Base-by-base conservation (phyloP, 495 filamentous ascomycete species). In the Alectoria sarmentosa region DNA sequence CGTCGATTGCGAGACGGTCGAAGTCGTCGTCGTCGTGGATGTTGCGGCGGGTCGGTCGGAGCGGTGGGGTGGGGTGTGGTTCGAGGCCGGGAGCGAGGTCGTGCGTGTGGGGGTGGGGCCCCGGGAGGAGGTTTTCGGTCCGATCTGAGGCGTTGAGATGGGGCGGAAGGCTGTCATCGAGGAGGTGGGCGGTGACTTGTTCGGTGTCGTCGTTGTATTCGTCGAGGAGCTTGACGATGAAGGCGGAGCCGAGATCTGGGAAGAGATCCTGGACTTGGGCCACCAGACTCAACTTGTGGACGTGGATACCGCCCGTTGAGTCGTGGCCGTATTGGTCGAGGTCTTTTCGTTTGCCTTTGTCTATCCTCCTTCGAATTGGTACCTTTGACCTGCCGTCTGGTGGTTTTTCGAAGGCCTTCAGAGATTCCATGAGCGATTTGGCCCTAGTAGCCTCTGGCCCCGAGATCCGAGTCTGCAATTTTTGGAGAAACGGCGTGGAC, bases 241-340 rank as follows among this genome's bases (percentile, higher is more conserved):
- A 98, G 7, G 83, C 89, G 10, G 89, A 85, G 4, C 92, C 94
- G 11, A 98, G 81, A 64, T 93, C 84, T 1, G 94, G 91, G 74
- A 98, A 97, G 32, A 98, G 79, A 69, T 98, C 94, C 71, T 96
- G 91, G 44, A 98, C 80, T 75, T 93, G 90, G 10, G 86, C 87
- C 58, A 97, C 83, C 36, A 92, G 83, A 69, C 85, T 91, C 84
- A 93, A 87, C 36, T 82, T 86, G 76, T 96, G 90, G 52, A 90
- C 76, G 71, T 91, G 90, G 17, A 93, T 76, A 23, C 87, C 81
- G 14, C 79, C 79, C 44, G 76, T 62, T 30, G 75, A 65, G 63
- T 73, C 70, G 42, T 74, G 76, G 61, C 76, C 76, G 44, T 80
- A 72, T 46, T 81, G 80, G 48, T 76, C 72, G 11, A 71, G 71